Percentiles rank a stretch among this genome's conserved stretches.
These are phyloP conservation scores for Kwoniella heveanensis DNA, from an alignment of 768 basidiomycete species.

Conservation along the genomic window DNA sequence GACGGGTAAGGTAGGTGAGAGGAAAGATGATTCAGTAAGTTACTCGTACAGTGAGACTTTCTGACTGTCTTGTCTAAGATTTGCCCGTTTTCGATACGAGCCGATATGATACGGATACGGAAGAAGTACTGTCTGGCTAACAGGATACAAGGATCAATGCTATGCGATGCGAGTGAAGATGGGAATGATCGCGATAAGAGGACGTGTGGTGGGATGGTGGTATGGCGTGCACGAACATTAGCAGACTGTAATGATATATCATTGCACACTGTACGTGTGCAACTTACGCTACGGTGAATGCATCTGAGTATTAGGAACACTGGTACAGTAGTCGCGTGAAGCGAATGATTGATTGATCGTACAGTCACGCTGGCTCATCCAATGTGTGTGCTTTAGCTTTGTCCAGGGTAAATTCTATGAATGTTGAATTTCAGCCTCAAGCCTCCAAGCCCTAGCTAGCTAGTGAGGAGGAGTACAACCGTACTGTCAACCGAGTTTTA, in stretches of 20 bases:
- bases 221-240: slow-evolving; percentile 6
- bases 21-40: no score
- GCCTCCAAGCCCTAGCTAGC: slow-evolving; percentile 2
- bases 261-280: no score
- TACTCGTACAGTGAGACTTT: neutral
- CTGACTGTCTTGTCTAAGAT: neutral
- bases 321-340: neutral
- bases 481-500: slow-evolving; percentile 2
- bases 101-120: neutral
- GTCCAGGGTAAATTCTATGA: slow-evolving; percentile 3
- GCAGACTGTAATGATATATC: neutral
- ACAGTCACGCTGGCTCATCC: no score
- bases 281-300: no score
- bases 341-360: neutral
- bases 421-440: neutral
- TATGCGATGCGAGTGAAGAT: neutral
- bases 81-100: neutral
- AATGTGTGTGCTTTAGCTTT: no score
- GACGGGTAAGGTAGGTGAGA: neutral
- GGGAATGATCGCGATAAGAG: neutral
- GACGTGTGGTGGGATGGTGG: no score
- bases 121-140: neutral
- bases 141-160: neutral
- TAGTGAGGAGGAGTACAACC: no score
- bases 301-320: no score